Conservation (phyloP, 257 asterid genomes). For the Rauvolfia tetraphylla region DNA sequence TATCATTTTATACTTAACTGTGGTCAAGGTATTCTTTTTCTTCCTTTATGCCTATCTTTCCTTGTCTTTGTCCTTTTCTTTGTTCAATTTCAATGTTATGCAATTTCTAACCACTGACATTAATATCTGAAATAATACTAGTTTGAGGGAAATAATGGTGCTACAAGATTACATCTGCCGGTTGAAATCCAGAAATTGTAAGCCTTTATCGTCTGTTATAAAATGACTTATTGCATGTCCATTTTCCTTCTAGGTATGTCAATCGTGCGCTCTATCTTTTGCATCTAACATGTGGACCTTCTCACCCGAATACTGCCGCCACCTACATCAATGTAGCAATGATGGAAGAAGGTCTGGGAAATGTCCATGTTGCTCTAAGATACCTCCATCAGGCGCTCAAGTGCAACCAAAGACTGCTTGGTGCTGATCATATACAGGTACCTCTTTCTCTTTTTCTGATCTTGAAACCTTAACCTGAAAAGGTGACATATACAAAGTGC, state of each 20-base stretch:
- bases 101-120: neutral
- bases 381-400: constrained; percentile 85
- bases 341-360: constrained; percentile 91
- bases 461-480: neutral
- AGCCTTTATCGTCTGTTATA: constrained; percentile 10
- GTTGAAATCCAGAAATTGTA: neutral
- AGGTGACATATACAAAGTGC: neutral
- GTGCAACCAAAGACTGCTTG: constrained; percentile 79
- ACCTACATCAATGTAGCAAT: constrained; percentile 77
- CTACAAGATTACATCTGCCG: neutral
- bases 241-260: constrained; percentile 56
- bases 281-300: constrained; percentile 76
- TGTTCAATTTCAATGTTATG: no score
- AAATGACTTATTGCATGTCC: constrained; percentile 21
- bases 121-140: neutral
- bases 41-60: neutral
- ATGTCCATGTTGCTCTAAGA: constrained; percentile 76
- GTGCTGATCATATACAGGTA: constrained; percentile 81
- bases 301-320: constrained; percentile 84
- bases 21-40: neutral
- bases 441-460: constrained; percentile 12
- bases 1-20: neutral
- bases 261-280: constrained; percentile 75
- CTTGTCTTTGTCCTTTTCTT: neutral
- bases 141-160: neutral